Conservation (phyloP, 495 filamentous ascomycete genomes). For the Aspergillus homomorphus region DNA sequence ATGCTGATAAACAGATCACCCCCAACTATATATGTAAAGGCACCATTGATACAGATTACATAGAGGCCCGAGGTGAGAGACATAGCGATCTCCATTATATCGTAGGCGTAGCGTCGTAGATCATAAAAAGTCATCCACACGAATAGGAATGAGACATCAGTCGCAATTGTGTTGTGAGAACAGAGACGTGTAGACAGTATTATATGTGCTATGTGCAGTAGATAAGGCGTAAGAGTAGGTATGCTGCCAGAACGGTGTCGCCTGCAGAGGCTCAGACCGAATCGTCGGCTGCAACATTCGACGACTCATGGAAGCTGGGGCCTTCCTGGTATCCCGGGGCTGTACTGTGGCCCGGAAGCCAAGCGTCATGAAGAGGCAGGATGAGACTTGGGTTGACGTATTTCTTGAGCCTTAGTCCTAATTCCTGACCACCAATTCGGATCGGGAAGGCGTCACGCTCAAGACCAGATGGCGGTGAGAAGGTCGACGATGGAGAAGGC, state of each 20-base stretch:
- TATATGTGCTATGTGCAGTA: neutral
- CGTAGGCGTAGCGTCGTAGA: slow-evolving; percentile 14
- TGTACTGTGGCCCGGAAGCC: slow-evolving; percentile 36
- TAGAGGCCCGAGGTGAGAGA: neutral
- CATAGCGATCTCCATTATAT: neutral
- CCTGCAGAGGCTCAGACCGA: slow-evolving; percentile 6
- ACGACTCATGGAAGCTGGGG: slow-evolving; percentile 22
- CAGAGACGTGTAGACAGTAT: neutral
- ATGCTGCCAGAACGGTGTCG: neutral
- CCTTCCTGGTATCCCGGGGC: slow-evolving; percentile 13
- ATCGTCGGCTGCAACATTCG: slow-evolving; percentile 11
- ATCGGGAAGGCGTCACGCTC: slow-evolving; percentile 46
- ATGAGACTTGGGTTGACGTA: slow-evolving; percentile 47
- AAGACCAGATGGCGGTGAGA: slow-evolving; percentile 42
- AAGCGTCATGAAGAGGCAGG: slow-evolving; percentile 44
- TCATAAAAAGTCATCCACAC: slow-evolving; percentile 3
- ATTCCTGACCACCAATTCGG: slow-evolving; percentile 38
- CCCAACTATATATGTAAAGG: neutral
- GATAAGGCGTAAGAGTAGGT: neutral
- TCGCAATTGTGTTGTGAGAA: neutral
- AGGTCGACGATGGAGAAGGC: slow-evolving; percentile 34
- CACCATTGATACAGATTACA: neutral
- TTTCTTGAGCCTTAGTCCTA: slow-evolving; percentile 42
- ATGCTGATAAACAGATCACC: neutral
- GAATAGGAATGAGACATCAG: neutral